Conservation (phyloP, 768 basidiomycete genomes). For the Russula dissimulans region DNA sequence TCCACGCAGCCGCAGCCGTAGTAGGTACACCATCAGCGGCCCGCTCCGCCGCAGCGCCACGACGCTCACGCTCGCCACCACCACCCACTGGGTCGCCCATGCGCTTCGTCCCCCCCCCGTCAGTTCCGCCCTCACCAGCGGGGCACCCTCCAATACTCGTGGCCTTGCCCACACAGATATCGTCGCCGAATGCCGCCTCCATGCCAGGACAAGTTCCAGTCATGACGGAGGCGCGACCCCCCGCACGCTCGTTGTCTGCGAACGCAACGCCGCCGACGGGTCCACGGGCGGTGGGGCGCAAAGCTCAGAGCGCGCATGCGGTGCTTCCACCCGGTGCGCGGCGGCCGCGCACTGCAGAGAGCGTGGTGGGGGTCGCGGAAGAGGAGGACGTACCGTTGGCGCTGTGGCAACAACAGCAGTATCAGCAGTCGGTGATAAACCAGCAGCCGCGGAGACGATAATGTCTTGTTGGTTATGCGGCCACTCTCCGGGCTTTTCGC, state of each 20-base stretch:
- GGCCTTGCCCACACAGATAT: not conserved
- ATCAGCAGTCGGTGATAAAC: conserved; percentile 34
- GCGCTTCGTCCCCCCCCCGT: not conserved
- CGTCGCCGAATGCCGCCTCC: not conserved
- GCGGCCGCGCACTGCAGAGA: conserved; percentile 37
- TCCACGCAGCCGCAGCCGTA: conserved; percentile 21
- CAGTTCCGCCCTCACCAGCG: not conserved
- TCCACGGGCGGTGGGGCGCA: conserved; percentile 39
- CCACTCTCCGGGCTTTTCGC: not conserved
- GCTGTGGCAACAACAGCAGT: conserved; percentile 63
- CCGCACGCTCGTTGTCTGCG: conserved; percentile 65
- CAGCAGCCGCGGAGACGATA: conserved; percentile 7
- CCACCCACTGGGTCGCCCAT: not conserved
- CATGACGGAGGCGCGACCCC: conserved; percentile 28
- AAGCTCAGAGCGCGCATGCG: conserved; percentile 59
- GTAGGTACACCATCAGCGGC: conserved; percentile 24
- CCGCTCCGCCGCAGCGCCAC: conserved; percentile 27
- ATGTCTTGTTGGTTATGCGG: not conserved
- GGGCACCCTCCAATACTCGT: not conserved
- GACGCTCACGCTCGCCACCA: conserved; percentile 17
- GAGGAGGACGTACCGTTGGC: conserved; percentile 79
- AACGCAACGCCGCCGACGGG: conserved; percentile 37
- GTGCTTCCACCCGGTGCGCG: conserved; percentile 31
- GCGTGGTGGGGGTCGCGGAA: conserved; percentile 14
- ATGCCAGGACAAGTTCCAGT: not conserved